Evolutionary conservation across 345 rosid species (phyloP).

Genomic region (Aquilaria yunnanensis): DNA sequence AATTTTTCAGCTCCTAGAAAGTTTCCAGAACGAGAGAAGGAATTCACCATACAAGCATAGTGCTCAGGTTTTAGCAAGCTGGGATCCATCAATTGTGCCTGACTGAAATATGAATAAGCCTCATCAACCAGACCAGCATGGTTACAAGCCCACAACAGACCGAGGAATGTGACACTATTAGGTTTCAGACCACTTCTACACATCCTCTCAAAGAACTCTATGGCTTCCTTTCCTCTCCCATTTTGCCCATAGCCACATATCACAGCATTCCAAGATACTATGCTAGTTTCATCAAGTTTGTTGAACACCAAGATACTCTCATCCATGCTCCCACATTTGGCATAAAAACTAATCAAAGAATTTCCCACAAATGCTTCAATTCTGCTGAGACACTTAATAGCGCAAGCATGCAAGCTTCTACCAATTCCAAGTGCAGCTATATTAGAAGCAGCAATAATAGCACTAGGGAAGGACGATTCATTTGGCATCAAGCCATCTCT

Average conservation of each 20-base stretch:
- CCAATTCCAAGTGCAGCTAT: conserved; percentile 64
- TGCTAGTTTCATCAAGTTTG: conserved; percentile 27
- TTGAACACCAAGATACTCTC: conserved; percentile 52
- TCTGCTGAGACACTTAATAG: conserved; percentile 36
- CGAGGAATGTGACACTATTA: conserved; percentile 56
- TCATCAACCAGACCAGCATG: conserved; percentile 66
- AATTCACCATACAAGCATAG: conserved; percentile 81
- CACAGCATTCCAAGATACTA: conserved; percentile 73
- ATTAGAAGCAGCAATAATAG: conserved; percentile 53
- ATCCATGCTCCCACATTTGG: conserved; percentile 78
- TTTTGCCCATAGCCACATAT: conserved; percentile 79
- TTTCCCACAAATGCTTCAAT: conserved; percentile 42
- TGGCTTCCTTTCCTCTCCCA: conserved; percentile 68
- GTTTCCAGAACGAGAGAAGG: conserved; percentile 57
- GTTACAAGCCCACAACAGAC: conserved; percentile 71
- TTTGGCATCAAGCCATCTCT: conserved; percentile 53
- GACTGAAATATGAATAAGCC: conserved; percentile 56
- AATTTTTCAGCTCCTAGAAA: conserved; percentile 55
- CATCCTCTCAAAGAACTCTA: conserved; percentile 46
- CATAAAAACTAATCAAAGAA: conserved; percentile 67
- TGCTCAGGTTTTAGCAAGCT: conserved; percentile 48
- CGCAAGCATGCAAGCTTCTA: conserved; percentile 64
- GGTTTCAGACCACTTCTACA: conserved; percentile 36
- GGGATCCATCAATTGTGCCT: conserved; percentile 28
- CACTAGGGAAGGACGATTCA: conserved; percentile 53